Evolutionary conservation across 192 early-diverging fungal species (phyloP).

Genomic region (Coemansia sp.): DNA sequence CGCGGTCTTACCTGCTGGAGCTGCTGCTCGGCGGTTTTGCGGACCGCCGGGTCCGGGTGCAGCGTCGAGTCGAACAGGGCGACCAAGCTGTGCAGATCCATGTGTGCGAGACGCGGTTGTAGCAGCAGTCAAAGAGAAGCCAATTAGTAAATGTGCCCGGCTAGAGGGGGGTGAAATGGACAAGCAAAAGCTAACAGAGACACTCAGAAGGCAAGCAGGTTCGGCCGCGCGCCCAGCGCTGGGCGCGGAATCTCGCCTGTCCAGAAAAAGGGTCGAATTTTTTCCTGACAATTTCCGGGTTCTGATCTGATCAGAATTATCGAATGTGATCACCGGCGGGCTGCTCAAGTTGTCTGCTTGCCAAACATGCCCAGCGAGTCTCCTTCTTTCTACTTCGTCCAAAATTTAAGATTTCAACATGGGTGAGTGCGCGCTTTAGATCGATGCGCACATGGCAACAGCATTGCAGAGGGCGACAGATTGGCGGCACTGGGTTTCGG

Average conservation of each 20-base stretch:
- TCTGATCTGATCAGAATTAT: background rate
- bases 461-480: background rate
- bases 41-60: constrained; percentile 71
- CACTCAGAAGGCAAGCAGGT: too few relatives aligned
- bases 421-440: constrained; percentile 20
- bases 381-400: constrained; percentile 32
- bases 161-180: background rate
- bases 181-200: background rate
- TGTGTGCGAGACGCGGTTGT: constrained; percentile 6
- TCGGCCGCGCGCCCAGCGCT: too few relatives aligned
- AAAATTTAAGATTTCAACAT: constrained; percentile 36
- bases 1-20: constrained; percentile 62
- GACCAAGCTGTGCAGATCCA: constrained; percentile 40
- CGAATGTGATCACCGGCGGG: background rate
- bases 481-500: too few relatives aligned
- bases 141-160: background rate
- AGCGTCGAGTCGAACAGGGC: constrained; percentile 71
- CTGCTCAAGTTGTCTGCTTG: background rate
- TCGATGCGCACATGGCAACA: too few relatives aligned
- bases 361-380: background rate
- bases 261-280: background rate
- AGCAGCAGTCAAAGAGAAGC: too few relatives aligned
- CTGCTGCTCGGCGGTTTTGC: constrained; percentile 77
- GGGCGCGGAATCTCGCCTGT: too few relatives aligned
- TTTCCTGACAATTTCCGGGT: background rate